Percentiles rank a stretch among this genome's conserved stretches.
Evolutionary conservation across 257 asterid species (phyloP).

Genomic region (Agastache rugosa): DNA sequence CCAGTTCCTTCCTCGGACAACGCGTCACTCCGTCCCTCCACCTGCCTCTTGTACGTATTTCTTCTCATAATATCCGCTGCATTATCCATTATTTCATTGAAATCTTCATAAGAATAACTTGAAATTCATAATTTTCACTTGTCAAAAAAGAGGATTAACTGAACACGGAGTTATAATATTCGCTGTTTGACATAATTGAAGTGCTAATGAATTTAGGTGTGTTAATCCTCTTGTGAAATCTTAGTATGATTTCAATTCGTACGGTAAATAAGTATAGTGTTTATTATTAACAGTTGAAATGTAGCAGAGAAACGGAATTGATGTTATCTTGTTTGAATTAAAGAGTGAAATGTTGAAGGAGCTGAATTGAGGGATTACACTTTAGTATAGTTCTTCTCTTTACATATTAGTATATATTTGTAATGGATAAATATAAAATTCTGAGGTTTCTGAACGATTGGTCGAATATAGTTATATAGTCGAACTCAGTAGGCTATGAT

Average conservation of each 20-base stretch:
- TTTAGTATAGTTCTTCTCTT: neutral
- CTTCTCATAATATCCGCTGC: neutral
- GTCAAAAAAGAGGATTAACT: neutral
- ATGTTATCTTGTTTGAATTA: neutral
- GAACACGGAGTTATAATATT: neutral
- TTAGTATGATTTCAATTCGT: too few species aligned
- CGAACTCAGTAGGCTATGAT: neutral
- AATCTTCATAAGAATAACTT: neutral
- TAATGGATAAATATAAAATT: neutral
- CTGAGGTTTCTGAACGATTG: neutral
- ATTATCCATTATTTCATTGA: neutral
- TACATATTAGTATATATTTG: neutral
- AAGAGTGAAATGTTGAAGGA: conserved; percentile 11
- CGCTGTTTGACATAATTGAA: conserved; percentile 1
- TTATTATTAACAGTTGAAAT: neutral
- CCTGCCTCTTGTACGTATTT: conserved; percentile 56
- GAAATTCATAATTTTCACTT: neutral
- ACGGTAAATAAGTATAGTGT: neutral
- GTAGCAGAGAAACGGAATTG: neutral
- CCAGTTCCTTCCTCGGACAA: conserved; percentile 75
- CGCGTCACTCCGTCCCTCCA: conserved; percentile 58
- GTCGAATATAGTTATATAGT: neutral
- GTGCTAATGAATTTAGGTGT: conserved; percentile 3
- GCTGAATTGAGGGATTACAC: conserved; percentile 25
- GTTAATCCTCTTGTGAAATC: neutral